A percentile compares a stretch with the other conserved stretches of the same genome.
Evolutionary conservation across 2,329 filamentous ascomycete species (phyloP).

Genomic region (Dryadomyces sulphureus): DNA sequence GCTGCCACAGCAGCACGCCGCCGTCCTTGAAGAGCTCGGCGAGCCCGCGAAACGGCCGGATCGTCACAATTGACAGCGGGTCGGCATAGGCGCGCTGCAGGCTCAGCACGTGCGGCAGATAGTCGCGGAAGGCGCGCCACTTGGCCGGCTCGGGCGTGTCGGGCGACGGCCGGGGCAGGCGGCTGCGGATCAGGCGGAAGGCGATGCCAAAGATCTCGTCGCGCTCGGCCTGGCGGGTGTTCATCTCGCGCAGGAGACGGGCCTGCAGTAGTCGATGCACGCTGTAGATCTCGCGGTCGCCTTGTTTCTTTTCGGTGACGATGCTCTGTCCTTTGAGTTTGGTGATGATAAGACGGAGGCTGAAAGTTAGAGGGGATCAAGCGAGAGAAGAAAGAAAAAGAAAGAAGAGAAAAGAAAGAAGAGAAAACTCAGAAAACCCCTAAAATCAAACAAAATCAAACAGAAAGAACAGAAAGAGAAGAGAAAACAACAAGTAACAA

Average conservation of each 20-base stretch:
- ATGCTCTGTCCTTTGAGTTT: constrained; percentile 9
- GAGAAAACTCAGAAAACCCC: too few species aligned
- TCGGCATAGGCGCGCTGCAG: constrained; percentile 9
- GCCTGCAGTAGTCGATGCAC: constrained; percentile 8
- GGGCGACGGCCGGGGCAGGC: constrained; percentile 7
- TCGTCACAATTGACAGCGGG: constrained; percentile 8
- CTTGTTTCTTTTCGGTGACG: constrained; percentile 5
- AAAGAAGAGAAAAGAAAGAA: not conserved
- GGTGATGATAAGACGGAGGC: constrained; percentile 7
- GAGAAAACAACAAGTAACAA: not conserved
- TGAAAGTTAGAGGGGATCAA: not conserved
- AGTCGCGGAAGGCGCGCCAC: constrained; percentile 10
- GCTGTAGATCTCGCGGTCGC: constrained; percentile 6
- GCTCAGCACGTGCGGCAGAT: constrained; percentile 9
- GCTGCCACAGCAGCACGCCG: constrained; percentile 9
- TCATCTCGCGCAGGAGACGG: constrained; percentile 7
- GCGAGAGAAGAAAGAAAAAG: not conserved
- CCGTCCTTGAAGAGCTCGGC: constrained; percentile 10
- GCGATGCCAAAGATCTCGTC: constrained; percentile 8
- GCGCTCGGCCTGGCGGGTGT: constrained; percentile 3
- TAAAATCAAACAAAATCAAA: not conserved
- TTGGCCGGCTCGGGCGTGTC: constrained; percentile 8
- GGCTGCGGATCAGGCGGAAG: constrained; percentile 7
- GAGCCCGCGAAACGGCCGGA: constrained; percentile 7
- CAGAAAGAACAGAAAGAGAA: not conserved